phyloP scores from a whole-genome alignment of 768 basidiomycete genomes.

The Podaxis sp. region DNA sequence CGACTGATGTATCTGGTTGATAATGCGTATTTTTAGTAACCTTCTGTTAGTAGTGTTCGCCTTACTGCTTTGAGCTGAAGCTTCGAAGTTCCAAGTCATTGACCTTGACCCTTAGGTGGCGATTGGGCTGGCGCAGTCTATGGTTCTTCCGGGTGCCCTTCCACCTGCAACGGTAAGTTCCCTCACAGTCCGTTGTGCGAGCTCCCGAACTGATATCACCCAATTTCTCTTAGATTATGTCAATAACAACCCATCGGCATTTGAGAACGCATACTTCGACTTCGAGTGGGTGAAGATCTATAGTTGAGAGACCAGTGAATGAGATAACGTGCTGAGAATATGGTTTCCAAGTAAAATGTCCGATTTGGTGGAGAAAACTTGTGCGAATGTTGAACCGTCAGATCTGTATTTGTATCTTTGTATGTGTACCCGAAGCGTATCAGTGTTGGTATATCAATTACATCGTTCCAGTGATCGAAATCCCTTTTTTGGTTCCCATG shows the following conservation, averaged over 20 bases:
- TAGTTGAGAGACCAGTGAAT: not conserved
- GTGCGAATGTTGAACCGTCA: not conserved
- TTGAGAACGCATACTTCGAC: constrained; percentile 66
- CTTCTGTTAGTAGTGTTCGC: constrained; percentile 44
- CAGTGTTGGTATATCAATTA: too few relatives aligned
- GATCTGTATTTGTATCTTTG: not conserved
- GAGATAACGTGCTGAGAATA: too few relatives aligned
- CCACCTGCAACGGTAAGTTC: constrained; percentile 13
- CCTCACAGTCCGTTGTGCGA: constrained; percentile 3
- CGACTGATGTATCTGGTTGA: not conserved
- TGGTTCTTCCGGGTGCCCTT: constrained; percentile 13
- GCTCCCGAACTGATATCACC: not conserved
- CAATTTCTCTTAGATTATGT: constrained; percentile 46
- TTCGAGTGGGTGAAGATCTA: constrained; percentile 27
- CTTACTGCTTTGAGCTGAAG: not conserved
- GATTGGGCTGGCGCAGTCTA: constrained; percentile 18
- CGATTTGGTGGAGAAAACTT: not conserved
- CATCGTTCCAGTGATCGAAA: too few relatives aligned
- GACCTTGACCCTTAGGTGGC: constrained; percentile 10
- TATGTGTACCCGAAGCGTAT: not conserved
- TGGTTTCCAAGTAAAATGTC: too few relatives aligned
- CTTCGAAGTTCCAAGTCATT: constrained; percentile 8
- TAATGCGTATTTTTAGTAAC: constrained; percentile 33
- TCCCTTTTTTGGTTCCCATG: too few relatives aligned
- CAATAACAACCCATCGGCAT: constrained; percentile 59